A percentile compares a stretch with the other conserved stretches of the same genome.
These are phyloP conservation scores for Fusarium ramigenum DNA, from an alignment of 2,329 filamentous ascomycete species.

Conservation along the genomic window DNA sequence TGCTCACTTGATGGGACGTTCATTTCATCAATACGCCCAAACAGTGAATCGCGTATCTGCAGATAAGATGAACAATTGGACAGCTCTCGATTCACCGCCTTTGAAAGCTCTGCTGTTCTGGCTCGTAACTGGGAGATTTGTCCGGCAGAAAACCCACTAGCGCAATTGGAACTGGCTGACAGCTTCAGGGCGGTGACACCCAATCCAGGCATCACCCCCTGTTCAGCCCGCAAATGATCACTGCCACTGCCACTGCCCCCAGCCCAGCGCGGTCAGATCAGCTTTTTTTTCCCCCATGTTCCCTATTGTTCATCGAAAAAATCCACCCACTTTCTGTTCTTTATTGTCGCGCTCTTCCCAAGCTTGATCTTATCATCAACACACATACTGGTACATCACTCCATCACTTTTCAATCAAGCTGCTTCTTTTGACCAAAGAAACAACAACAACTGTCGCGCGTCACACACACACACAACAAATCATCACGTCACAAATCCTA, in stretches of 20 bases:
- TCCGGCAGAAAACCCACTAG: conserved; percentile 2
- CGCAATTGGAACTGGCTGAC: neutral
- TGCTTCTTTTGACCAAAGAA: neutral
- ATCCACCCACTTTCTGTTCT: conserved; percentile 5
- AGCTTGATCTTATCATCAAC: conserved; percentile 26
- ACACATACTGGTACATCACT: neutral
- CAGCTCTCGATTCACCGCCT: conserved; percentile 22
- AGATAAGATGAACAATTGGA: neutral
- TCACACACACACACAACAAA: conserved; percentile 7
- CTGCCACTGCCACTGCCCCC: conserved; percentile 25
- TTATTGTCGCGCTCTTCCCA: conserved; percentile 9
- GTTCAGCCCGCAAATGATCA: conserved; percentile 32
- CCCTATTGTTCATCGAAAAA: conserved; percentile 9
- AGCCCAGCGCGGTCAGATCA: conserved; percentile 35
- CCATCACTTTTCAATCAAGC: neutral
- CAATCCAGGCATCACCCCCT: conserved; percentile 15
- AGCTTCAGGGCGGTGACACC: conserved; percentile 30
- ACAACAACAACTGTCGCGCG: neutral
- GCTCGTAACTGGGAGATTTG: neutral
- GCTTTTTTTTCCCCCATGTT: neutral
- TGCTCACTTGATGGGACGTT: conserved; percentile 5
- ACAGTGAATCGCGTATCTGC: conserved; percentile 10
- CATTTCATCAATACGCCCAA: neutral
- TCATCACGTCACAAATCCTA: conserved; percentile 10
- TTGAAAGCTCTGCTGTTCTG: neutral